Evolutionary conservation across 371 early-diverging fungal genomes (phyloP), one percentile per base, ranked within the genome.

Genomic region (Coemansia sp.): DNA sequence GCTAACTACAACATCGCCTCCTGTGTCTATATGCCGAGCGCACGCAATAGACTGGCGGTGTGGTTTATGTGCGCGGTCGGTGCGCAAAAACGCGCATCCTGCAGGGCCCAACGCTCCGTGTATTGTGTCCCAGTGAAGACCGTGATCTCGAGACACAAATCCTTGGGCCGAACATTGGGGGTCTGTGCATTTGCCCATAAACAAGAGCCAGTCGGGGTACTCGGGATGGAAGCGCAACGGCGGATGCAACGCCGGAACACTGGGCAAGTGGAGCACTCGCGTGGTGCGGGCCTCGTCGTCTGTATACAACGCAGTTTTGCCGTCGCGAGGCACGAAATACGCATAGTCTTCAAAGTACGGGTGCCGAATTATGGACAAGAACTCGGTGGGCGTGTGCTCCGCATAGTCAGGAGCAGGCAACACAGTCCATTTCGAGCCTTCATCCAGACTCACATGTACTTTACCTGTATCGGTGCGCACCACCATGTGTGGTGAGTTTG

Each of bases 201-300:
- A 95, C 39, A 97, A 78, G n/a, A 93, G 70, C 85, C 92, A 91
- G 21, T 86, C 86, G 6, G 84, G 75, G 26, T 91, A 84, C 0
- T 82, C 82, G 6, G 92, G 88, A 67, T 97, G 96, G 87, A 92
- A 95, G 45, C 83, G 87, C 70, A 95, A 82, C 4, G 81, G 58
- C 18, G 83, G 83, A 27, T 85, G 75, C 14, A 77, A 75, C 62
- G 84, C 89, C 2, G 94, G 86, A 0, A 78, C 61, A 3, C 83
- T 50, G 13, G 92, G 93, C 5, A 86, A 66, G 1, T 64, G 72
- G 34, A 94, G 68, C 14, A 66, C 55, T 22, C 83, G 81, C 68
- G 91, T 86, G 22, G 81, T 88, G 53, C 77, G 74, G 2, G 89
- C 95, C 21, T 82, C 83, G 65, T 96, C 91, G 21, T 81, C 83